Percentiles rank a stretch among this genome's conserved stretches.
phyloP scores from a whole-genome alignment of 345 rosid species.

The Brassica carinata region DNA sequence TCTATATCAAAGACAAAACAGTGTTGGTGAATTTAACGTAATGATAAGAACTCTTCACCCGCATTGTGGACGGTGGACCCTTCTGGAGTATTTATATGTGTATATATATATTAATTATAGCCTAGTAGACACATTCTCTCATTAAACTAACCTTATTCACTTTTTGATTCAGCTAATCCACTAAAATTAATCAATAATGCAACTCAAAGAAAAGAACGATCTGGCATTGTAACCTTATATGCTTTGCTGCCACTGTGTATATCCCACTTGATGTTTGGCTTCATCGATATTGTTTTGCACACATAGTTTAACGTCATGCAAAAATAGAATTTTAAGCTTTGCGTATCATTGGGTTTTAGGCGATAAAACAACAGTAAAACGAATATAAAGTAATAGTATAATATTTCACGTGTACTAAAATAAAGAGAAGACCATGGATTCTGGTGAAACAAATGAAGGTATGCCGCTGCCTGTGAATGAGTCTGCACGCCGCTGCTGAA shows the following conservation, averaged over 20 bases:
- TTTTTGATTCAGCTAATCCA: conserved; percentile 18
- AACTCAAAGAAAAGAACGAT: background rate
- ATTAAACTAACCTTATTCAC: background rate
- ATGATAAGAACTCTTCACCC: background rate
- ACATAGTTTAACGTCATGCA: background rate
- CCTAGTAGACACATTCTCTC: conserved; percentile 19
- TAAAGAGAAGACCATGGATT: conserved; percentile 22
- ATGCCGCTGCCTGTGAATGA: too few species aligned
- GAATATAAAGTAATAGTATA: background rate
- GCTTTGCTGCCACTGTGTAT: background rate
- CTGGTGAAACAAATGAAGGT: too few species aligned
- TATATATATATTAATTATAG: background rate
- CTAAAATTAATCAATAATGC: conserved; percentile 4
- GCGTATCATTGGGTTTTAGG: background rate
- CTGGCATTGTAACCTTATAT: background rate
- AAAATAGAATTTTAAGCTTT: background rate
- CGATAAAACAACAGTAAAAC: background rate
- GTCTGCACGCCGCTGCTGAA: too few species aligned
- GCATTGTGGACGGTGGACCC: conserved; percentile 7
- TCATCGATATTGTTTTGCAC: background rate
- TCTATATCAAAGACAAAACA: background rate
- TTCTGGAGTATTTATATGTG: background rate
- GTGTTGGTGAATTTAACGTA: background rate
- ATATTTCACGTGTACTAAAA: conserved; percentile 17
- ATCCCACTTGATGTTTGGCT: conserved; percentile 17